Conservation (phyloP, 2,329 filamentous ascomycete genomes). For the Shiraia bambusicola region DNA sequence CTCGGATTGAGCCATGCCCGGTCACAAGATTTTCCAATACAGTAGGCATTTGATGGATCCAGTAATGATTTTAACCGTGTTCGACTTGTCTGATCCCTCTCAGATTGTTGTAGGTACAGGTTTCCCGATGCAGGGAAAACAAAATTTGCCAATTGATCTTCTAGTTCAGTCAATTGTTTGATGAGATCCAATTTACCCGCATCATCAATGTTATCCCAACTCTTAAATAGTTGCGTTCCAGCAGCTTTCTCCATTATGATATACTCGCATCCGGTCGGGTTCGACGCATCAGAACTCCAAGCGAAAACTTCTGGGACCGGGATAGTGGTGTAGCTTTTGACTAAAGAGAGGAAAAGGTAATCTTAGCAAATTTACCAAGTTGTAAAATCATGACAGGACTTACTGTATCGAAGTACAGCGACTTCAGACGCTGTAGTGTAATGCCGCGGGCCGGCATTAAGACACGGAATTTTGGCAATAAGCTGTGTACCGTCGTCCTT, state of each 20-base stretch:
- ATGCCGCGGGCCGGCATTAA: conserved; percentile 32
- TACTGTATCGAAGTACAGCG: too few species aligned
- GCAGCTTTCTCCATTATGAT: conserved; percentile 41
- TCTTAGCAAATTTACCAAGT: conserved; percentile 31
- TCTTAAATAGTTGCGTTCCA: conserved; percentile 28
- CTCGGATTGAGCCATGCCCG: too few species aligned
- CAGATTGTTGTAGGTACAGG: too few species aligned
- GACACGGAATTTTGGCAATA: conserved; percentile 27
- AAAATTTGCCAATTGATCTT: conserved; percentile 28
- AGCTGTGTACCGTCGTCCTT: conserved; percentile 19
- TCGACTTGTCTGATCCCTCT: too few species aligned
- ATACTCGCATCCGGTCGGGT: conserved; percentile 39
- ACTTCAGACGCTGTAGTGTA: conserved; percentile 41
- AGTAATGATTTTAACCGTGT: too few species aligned
- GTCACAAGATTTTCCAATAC: too few species aligned
- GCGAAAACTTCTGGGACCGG: conserved; percentile 32
- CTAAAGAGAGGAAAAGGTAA: conserved; percentile 2
- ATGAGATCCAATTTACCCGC: conserved; percentile 27
- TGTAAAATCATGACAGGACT: too few species aligned
- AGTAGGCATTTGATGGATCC: too few species aligned
- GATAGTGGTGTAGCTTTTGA: conserved; percentile 18
- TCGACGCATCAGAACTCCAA: conserved; percentile 28
- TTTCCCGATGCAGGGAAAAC: too few species aligned
- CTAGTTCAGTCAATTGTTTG: conserved; percentile 25
- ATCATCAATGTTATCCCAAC: conserved; percentile 34